Percentiles rank a stretch among this genome's conserved stretches.
These are phyloP conservation scores for Ustilago bromivora DNA, from an alignment of 1,284 basidiomycete species.

Conservation along the genomic window DNA sequence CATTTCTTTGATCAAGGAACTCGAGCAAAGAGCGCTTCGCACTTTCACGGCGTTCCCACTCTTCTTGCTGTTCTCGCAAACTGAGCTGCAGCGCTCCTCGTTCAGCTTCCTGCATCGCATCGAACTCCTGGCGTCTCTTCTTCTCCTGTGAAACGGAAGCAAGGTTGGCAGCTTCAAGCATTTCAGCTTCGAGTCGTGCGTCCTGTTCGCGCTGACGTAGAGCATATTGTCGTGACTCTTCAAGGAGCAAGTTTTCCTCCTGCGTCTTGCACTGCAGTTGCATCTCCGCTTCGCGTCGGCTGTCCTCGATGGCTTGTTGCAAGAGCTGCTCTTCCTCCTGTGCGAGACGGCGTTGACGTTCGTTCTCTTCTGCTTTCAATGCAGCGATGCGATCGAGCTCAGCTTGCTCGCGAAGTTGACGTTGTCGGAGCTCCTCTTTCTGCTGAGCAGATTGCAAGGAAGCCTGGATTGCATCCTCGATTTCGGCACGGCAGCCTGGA, in stretches of 20 bases:
- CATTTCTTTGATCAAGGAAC: constrained; percentile 23
- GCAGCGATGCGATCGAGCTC: constrained; percentile 36
- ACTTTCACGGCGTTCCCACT: constrained; percentile 49
- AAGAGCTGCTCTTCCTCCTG: constrained; percentile 42
- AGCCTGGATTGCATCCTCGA: constrained; percentile 49
- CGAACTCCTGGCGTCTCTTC: constrained; percentile 18
- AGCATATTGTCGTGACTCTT: constrained; percentile 43
- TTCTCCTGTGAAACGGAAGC: constrained; percentile 26
- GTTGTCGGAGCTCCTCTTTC: constrained; percentile 27
- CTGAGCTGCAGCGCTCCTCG: constrained; percentile 43
- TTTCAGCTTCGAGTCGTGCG: constrained; percentile 20
- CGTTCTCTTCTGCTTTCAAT: constrained; percentile 29
- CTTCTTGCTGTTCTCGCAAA: constrained; percentile 48
- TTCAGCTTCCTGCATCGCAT: constrained; percentile 36
- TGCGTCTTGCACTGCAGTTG: constrained; percentile 16
- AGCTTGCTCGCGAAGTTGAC: constrained; percentile 26
- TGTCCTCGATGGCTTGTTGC: constrained; percentile 39
- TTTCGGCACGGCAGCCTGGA: constrained; percentile 46
- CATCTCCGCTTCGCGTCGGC: constrained; percentile 41
- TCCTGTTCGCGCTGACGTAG: constrained; percentile 33
- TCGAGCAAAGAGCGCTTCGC: constrained; percentile 39
- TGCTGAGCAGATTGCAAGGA: constrained; percentile 38
- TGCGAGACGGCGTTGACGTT: constrained; percentile 26
- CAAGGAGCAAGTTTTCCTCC: constrained; percentile 29
- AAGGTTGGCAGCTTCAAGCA: constrained; percentile 36